phyloP scores from a whole-genome alignment of 768 basidiomycete species.

The Pleurotus pulmonarius region DNA sequence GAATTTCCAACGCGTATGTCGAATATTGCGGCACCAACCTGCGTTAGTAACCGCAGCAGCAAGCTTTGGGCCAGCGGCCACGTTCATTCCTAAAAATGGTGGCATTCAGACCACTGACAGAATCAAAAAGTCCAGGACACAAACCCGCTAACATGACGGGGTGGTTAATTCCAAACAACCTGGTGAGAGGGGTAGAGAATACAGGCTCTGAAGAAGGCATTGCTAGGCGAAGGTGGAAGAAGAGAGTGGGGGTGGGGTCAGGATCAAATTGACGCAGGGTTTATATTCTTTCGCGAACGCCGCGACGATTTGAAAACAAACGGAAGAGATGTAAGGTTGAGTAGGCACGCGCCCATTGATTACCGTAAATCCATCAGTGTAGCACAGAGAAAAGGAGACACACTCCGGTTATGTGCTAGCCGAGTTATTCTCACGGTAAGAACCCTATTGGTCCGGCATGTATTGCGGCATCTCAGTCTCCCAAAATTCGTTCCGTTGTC shows the following conservation, averaged over 20 bases:
- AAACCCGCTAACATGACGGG: slow-evolving; percentile 82
- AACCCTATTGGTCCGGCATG: background rate
- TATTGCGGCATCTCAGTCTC: background rate
- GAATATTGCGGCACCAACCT: slow-evolving; percentile 32
- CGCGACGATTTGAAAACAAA: no score
- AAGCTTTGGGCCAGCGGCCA: slow-evolving; percentile 79
- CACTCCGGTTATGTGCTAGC: background rate
- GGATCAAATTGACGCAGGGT: no score
- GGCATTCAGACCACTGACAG: background rate
- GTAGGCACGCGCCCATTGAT: slow-evolving; percentile 2
- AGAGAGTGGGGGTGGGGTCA: background rate
- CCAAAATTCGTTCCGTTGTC: slow-evolving; percentile 8
- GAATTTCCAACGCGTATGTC: background rate
- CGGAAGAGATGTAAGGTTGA: background rate
- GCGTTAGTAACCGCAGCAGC: slow-evolving; percentile 93
- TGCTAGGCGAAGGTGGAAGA: slow-evolving; percentile 13
- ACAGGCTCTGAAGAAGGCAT: slow-evolving; percentile 68
- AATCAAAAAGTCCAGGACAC: slow-evolving; percentile 6
- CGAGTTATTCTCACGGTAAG: background rate
- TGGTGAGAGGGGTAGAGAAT: slow-evolving; percentile 72
- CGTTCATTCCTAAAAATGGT: slow-evolving; percentile 60
- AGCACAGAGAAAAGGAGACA: background rate
- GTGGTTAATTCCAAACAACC: slow-evolving; percentile 73
- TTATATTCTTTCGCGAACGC: no score
- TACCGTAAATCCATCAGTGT: slow-evolving; percentile 3